Evolutionary conservation across 169 alveolate species (phyloP).

Genomic region (Eimeria tenella): DNA sequence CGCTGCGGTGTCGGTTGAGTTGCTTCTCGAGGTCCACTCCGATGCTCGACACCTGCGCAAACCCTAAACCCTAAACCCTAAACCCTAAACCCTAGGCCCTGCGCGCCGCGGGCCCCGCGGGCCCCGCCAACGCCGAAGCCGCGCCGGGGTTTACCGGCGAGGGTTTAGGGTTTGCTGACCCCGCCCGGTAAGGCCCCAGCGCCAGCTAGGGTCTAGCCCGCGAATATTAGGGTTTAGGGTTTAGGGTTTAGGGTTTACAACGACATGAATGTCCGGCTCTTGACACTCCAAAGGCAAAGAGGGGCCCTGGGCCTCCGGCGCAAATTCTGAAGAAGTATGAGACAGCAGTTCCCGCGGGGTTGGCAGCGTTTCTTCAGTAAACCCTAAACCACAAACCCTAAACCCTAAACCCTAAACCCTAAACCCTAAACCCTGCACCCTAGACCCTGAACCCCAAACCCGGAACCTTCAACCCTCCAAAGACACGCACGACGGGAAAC

Average conservation of each 20-base stretch:
- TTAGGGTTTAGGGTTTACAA: slow-evolving; percentile 16
- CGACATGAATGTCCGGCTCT: slow-evolving; percentile 30
- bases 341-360: slow-evolving; percentile 69
- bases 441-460: slow-evolving; percentile 19
- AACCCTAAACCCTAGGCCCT: neutral
- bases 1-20: slow-evolving; percentile 35
- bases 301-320: neutral
- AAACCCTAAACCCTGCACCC: slow-evolving; percentile 36
- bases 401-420: slow-evolving; percentile 65
- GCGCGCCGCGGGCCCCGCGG: neutral
- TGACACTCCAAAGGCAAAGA: neutral
- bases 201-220: neutral
- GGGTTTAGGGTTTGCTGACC: neutral
- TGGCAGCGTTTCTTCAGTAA: slow-evolving; percentile 63
- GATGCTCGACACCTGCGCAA: neutral
- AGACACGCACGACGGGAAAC: too few relatives aligned
- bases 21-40: slow-evolving; percentile 22
- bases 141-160: neutral
- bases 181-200: neutral
- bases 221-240: neutral
- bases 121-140: neutral
- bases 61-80: neutral
- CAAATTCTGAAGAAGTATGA: neutral
- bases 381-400: slow-evolving; percentile 37
- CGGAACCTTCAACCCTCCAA: neutral